These are phyloP conservation scores for Gnomoniopsis smithogilvyi DNA, from an alignment of 2,329 filamentous ascomycete genomes.

Conservation along the genomic window DNA sequence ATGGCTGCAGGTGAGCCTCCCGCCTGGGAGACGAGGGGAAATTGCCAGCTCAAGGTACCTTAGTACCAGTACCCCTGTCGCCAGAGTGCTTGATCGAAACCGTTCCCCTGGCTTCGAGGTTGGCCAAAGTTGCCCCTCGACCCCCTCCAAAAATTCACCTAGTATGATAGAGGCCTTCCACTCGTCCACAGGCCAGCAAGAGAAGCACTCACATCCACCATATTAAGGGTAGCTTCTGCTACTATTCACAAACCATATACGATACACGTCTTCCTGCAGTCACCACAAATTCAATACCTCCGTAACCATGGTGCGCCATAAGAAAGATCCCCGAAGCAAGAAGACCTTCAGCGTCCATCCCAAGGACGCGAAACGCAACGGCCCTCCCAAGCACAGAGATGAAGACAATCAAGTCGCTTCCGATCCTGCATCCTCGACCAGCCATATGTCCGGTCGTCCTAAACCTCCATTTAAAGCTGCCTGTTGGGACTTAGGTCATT, in stretches of 20 bases:
- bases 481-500: constrained; percentile 97
- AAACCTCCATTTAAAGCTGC: constrained; percentile 78
- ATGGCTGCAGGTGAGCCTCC: background rate
- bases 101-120: background rate
- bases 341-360: constrained; percentile 31
- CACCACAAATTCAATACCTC: background rate
- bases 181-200: too few species aligned
- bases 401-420: constrained; percentile 24
- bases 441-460: constrained; percentile 11
- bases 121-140: constrained; percentile 1
- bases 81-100: too few species aligned
- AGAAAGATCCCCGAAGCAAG: constrained; percentile 67
- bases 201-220: background rate
- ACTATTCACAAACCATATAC: too few species aligned
- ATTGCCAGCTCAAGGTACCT: background rate
- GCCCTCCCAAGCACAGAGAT: constrained; percentile 33
- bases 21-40: background rate
- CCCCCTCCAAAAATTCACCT: too few species aligned
- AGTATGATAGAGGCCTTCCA: too few species aligned
- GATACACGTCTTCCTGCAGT: background rate
- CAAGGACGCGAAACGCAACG: constrained; percentile 27
- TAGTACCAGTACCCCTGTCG: background rate
- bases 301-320: constrained; percentile 80
- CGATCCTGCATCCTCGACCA: constrained; percentile 19
- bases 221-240: too few species aligned